Base-by-base conservation (phyloP, 2,329 filamentous ascomycete species). In the Canariomyces notabilis region DNA sequence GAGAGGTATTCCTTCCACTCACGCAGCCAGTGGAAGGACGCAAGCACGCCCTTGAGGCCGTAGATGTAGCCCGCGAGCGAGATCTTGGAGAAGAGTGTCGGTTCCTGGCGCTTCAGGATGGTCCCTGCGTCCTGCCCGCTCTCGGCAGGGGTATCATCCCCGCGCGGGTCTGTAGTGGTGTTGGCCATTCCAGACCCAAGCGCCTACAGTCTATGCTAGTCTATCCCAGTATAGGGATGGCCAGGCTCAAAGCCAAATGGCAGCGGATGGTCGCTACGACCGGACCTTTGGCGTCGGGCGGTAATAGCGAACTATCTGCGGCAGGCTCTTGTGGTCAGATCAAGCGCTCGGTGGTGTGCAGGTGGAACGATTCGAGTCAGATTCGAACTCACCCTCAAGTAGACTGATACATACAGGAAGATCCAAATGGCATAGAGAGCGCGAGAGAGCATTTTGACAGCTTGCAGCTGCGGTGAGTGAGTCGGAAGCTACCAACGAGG, bases 1-100 rank as follows among this genome's bases (percentile, higher is more conserved):
- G 56, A 54, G 15, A 60, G 55, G 51, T 61, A 61, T 26, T 60
- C 57, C 29, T 53, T 56, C 61, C 59, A 61, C 11, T 55, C 49
- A 4, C 52, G 53, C 29, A 54, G 43, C 59, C 57, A 62, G 5
- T 50, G 6, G 3, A 54, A n/a, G 1, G 58, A 40, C 0, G 21
- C 37, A 15, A 56, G 21, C 19, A 63, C 21, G 9, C 42, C 32
- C 53, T 62, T 56, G 18, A 62, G 14, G 4, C 52, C 44, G 51
- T 60, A 61, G 35, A 65, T 55, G 38, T 52, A 51, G 20, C 52
- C 29, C n/a, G 56, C 56, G 35, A 49, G 52, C 37, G 45, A 38
- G 39, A 62, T 15, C 46, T 53, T 62, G 29, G 57, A 50, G 16
- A 55, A 31, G 5, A 60, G 42, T 1, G 56, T 40, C 11, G 58